Percentiles rank a stretch among this genome's conserved stretches.
These are phyloP conservation scores for Metarhizium sp. DNA, from an alignment of 2,329 filamentous ascomycete genomes.

Conservation along the genomic window DNA sequence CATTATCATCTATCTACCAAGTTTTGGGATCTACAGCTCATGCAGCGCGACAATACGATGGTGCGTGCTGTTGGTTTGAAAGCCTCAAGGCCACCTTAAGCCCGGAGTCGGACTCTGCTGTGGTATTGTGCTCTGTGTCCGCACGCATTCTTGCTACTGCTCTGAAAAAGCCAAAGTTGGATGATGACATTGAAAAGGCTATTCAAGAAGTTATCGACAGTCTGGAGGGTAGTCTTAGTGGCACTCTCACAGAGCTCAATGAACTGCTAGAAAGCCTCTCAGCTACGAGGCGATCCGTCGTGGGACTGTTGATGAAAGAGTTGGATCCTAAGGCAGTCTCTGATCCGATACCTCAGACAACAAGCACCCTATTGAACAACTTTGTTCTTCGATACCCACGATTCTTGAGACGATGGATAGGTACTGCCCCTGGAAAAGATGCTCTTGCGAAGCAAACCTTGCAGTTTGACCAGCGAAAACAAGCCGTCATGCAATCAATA, in stretches of 20 bases:
- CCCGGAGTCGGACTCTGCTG: constrained; percentile 33
- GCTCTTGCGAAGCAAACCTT: constrained; percentile 47
- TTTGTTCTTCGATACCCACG: constrained; percentile 51
- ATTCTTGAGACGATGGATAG: constrained; percentile 53
- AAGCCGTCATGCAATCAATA: constrained; percentile 41
- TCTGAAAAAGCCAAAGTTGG: constrained; percentile 33
- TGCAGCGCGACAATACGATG: constrained; percentile 33
- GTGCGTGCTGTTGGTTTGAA: constrained; percentile 47
- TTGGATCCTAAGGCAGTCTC: constrained; percentile 11
- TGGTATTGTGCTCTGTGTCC: constrained; percentile 40
- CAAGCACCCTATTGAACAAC: constrained; percentile 37
- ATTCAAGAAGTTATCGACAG: constrained; percentile 40
- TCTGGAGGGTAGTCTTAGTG: constrained; percentile 50
- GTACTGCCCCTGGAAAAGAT: constrained; percentile 42
- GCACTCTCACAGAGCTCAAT: constrained; percentile 49
- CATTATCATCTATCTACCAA: constrained; percentile 41
- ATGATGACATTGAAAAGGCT: constrained; percentile 29
- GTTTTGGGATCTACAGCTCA: constrained; percentile 40
- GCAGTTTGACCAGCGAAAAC: constrained; percentile 52
- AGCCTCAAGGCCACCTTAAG: constrained; percentile 32
- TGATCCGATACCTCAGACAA: constrained; percentile 8
- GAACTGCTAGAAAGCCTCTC: constrained; percentile 50
- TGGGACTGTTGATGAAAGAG: constrained; percentile 33
- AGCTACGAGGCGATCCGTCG: constrained; percentile 42
- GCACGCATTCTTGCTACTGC: constrained; percentile 47